Base-by-base conservation (phyloP, 208 protist genomes). In the Acanthamoeba polyphaga region DNA sequence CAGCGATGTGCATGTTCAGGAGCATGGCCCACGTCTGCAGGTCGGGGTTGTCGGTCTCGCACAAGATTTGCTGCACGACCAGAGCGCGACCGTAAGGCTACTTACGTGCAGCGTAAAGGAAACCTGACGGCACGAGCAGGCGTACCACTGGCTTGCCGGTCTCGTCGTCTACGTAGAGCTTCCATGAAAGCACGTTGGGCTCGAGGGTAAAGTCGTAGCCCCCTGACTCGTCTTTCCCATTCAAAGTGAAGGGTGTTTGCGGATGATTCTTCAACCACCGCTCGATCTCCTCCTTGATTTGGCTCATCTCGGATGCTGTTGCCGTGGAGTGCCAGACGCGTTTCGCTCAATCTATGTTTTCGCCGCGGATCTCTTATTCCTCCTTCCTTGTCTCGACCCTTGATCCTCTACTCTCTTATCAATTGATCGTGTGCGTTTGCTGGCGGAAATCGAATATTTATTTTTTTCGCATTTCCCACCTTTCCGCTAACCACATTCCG, bases 211-310 rank as follows among this genome's bases (percentile, higher is more conserved):
- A 92, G 43, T 92, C 87, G 24, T 58, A 92, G 12, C 62, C 64
- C 4, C 64, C 64, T 9, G 58, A 24, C 8, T 92, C 64, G 34
- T 92, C 87, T 8, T 76, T 34, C 1, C 62, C 87, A n/a, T 32
- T 29, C 19, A 70, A 38, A 4, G 32, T 51, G 46, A 92, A 92
- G 19, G 87, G 87, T 38, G 87, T 53, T 22, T 76, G 62, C 9
- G 87, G 87, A 27, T 92, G 87, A n/a, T 51, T 76, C 38, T 70
- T 76, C 7, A 92, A 34, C 87, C 87, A 92, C 19, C 87, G n/a
- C 87, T 70, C 64, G n/a, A 92, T 92, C 64, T 92, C 87, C 27
- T 92, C 87, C 38, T 92, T 92, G 34, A 92, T 43, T 53, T 92
- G 15, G 32, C 24, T 82, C 74, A 53, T 74, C 29, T 43, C 32